phyloP scores from a whole-genome alignment of 768 basidiomycete species.

The Lanmaoa rubissima region DNA sequence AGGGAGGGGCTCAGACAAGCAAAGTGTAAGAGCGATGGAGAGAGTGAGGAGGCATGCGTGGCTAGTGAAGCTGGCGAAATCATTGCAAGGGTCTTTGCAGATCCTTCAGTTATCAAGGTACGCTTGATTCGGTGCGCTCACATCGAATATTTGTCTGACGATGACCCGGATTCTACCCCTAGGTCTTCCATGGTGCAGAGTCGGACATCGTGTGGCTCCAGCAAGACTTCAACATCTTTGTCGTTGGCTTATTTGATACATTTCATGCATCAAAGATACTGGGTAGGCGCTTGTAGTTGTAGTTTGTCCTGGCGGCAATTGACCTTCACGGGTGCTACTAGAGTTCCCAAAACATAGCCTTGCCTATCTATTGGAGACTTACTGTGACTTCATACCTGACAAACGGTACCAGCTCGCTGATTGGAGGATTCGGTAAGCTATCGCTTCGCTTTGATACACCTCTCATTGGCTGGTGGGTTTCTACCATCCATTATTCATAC shows the following conservation, averaged over 20 bases:
- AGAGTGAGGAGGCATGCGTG: constrained; percentile 14
- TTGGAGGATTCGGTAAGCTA: constrained; percentile 83
- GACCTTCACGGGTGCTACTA: constrained; percentile 24
- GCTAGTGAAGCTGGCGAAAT: constrained; percentile 48
- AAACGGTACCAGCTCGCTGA: constrained; percentile 97
- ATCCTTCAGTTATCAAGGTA: constrained; percentile 85
- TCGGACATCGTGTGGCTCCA: constrained; percentile 96
- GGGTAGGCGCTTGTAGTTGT: constrained; percentile 38
- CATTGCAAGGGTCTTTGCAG: constrained; percentile 51
- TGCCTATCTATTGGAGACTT: constrained; percentile 80
- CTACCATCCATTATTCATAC: background rate
- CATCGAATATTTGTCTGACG: background rate
- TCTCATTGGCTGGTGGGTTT: background rate
- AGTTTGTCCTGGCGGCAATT: background rate
- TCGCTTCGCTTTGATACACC: background rate
- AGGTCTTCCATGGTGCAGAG: constrained; percentile 95
- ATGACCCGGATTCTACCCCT: background rate
- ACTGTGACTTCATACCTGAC: constrained; percentile 87
- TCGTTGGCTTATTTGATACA: constrained; percentile 97
- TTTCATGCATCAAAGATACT: constrained; percentile 90
- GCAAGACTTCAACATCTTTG: constrained; percentile 89
- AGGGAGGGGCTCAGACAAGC: constrained; percentile 70
- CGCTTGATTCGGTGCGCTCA: constrained; percentile 12
- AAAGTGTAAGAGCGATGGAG: constrained; percentile 37
- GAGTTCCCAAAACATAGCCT: constrained; percentile 85